Evolutionary conservation across 1,139 yeast genomes (phyloP), one percentile per base, ranked within the genome.

Genomic region (Sugiyamaella novakii): DNA sequence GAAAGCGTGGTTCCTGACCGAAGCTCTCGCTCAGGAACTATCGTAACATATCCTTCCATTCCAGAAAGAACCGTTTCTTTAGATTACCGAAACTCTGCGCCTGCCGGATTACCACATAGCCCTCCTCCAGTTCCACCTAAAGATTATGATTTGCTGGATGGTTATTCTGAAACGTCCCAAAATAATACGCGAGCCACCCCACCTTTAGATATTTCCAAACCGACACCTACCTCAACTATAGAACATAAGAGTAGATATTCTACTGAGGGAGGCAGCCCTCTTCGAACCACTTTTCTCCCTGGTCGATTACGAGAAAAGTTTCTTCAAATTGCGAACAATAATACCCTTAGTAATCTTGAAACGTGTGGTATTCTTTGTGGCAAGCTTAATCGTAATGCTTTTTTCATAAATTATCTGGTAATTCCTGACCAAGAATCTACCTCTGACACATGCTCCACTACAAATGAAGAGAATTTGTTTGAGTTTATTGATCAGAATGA

Each of bases 301-400:
- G 52, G 63, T 0, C 64, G 65, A 24, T 64, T 80, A 14, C 69
- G 77, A 27, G 50, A 62, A 1, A 54, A 60, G 22, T 80, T 80
- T 55, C 65, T 79, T 7, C 54, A 59, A 18, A 60, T 77, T 10
- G 81, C 84, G 1, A 56, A 61, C 11, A 53, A 65, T 2, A 81
- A 81, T 58, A 80, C 85, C 1, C 17, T 39, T 1, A 61, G 64
- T 12, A 75, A 74, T 39, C 64, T 81, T n/a, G 85, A 81, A 59
- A 81, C 85, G 0, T 80, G 84, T 59, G 86, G 85, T 10, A 78
- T 81, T 29, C 68, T 81, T 22, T 78, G 83, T 61, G 86, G 85
- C 0, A 75, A 70, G 54, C 67, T 81, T 8, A 72, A 71, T 45
- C 67, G 78, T 40, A 79, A 79, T 62, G 84, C 84, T 8, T 80